A percentile compares a stretch with the other conserved stretches of the same genome.
Evolutionary conservation across 139 green algal species (phyloP).

Genomic region (Spirogloea muscicola): DNA sequence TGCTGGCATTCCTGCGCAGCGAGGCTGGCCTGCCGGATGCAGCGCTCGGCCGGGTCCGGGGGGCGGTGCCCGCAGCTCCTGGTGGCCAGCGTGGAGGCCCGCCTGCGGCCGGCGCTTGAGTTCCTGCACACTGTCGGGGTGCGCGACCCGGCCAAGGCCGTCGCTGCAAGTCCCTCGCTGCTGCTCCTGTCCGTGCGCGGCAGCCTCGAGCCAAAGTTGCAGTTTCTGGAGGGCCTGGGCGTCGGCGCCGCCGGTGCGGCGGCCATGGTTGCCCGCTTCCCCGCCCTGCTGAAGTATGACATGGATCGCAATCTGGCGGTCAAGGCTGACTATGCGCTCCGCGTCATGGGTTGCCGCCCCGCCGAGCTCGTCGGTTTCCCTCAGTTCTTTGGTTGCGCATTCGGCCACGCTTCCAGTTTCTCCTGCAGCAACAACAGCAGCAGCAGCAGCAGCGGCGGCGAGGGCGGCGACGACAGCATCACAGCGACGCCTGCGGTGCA

Average conservation of each 20-base stretch:
- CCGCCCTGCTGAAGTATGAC: conserved; percentile 6
- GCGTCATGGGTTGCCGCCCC: too few species aligned
- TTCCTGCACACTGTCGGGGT: conserved; percentile 17
- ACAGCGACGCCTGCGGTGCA: too few species aligned
- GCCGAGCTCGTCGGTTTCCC: conserved; percentile 9
- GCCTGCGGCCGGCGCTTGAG: conserved; percentile 9
- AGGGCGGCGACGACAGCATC: too few species aligned
- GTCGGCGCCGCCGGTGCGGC: not conserved
- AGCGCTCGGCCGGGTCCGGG: not conserved
- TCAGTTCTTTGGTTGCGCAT: conserved; percentile 28
- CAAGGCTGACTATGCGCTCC: conserved; percentile 31
- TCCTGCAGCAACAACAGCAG: conserved; percentile 16
- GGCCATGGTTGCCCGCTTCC: conserved; percentile 12
- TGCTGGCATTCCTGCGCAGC: conserved; percentile 8
- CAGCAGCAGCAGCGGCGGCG: too few species aligned
- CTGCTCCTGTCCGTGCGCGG: not conserved
- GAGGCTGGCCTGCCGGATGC: not conserved
- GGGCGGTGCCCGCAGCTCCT: conserved; percentile 7
- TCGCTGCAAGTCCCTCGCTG: conserved; percentile 8
- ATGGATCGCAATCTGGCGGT: conserved; percentile 8
- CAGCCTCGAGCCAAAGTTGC: conserved; percentile 13
- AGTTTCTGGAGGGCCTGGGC: conserved; percentile 19
- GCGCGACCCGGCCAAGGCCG: conserved; percentile 2
- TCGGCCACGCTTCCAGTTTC: not conserved
- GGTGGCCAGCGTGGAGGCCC: not conserved